Percentiles rank a stretch among this genome's conserved stretches.
Evolutionary conservation across 805 yeast genomes (phyloP).

Genomic region (Saccharomycopsis javanensis): DNA sequence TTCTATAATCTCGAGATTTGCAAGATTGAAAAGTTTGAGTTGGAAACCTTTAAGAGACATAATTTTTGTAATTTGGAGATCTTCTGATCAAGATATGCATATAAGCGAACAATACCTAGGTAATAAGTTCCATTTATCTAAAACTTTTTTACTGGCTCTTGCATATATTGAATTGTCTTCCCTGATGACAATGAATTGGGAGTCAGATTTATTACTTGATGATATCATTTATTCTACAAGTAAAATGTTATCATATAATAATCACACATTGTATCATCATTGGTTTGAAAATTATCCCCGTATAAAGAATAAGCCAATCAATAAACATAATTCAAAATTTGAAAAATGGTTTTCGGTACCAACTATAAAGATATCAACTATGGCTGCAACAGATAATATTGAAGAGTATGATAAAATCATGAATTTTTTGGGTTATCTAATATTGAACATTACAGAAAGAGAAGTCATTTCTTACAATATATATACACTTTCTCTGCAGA

Average conservation of each 20-base stretch:
- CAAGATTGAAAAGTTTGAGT: neutral
- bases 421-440: constrained; percentile 47
- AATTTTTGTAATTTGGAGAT: neutral
- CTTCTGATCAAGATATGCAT: neutral
- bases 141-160: neutral
- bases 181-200: neutral
- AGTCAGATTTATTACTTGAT: neutral
- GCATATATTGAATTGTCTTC: neutral
- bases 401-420: constrained; percentile 37
- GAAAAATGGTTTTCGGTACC: neutral
- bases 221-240: neutral
- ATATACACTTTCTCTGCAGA: constrained; percentile 36
- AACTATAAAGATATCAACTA: neutral
- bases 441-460: constrained; percentile 44
- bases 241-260: neutral
- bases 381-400: neutral
- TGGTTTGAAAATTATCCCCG: neutral
- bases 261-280: neutral
- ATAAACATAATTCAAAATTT: neutral
- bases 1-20: neutral
- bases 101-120: neutral
- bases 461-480: constrained; percentile 45
- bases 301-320: neutral
- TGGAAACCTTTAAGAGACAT: neutral
- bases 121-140: neutral